phyloP scores from a whole-genome alignment of 139 green algal species.

The Marvania coccoides region DNA sequence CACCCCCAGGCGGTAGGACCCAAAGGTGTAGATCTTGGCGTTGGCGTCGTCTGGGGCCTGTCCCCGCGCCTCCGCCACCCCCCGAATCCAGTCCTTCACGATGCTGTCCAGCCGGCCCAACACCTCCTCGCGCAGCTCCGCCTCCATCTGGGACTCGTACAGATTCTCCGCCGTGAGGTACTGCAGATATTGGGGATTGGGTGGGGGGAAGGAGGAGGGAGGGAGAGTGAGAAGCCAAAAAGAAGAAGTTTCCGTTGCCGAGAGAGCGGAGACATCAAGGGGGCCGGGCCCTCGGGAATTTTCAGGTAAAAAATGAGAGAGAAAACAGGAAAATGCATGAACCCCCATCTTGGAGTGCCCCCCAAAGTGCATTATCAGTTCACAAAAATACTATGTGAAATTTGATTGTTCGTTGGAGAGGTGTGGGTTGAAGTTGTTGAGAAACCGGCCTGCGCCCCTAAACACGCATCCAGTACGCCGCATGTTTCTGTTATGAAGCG shows the following conservation, averaged over 20 bases:
- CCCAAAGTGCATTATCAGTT: no score
- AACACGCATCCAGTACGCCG: no score
- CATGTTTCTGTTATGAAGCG: no score
- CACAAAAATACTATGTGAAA: no score
- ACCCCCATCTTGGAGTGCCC: no score
- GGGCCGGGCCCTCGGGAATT: not conserved
- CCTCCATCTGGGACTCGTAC: slow-evolving; percentile 37
- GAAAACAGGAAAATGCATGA: no score
- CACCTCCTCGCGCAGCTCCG: slow-evolving; percentile 37
- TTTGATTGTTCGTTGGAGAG: no score
- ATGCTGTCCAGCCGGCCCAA: slow-evolving; percentile 37
- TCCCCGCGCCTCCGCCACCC: slow-evolving; percentile 19
- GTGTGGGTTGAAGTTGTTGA: not conserved
- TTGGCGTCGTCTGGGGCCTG: slow-evolving; percentile 52
- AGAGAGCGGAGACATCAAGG: not conserved
- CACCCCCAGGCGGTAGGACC: slow-evolving; percentile 89
- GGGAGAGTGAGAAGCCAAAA: not conserved
- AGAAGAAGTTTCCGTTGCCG: not conserved
- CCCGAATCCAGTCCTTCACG: slow-evolving; percentile 39
- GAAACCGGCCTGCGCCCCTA: no score
- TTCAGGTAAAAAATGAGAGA: no score
- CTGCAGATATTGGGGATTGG: slow-evolving; percentile 10
- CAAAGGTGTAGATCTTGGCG: slow-evolving; percentile 89
- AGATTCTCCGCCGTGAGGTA: slow-evolving; percentile 27
- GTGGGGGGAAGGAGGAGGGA: not conserved